These are phyloP conservation scores for Oryza longistaminata DNA, from an alignment of 176 grass and related monocot genomes.

Conservation along the genomic window DNA sequence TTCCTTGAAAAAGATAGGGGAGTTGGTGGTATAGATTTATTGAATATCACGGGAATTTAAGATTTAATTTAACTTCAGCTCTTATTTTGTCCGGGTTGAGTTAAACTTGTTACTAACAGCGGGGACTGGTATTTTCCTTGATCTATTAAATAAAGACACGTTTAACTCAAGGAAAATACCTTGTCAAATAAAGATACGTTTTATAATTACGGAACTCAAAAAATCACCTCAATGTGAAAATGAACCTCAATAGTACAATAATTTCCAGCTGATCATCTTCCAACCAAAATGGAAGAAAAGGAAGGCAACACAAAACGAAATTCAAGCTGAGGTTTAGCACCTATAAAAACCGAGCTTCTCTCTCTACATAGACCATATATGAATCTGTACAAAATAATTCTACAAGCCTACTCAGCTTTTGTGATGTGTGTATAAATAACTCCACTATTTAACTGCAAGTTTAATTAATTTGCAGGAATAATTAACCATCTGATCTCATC, in stretches of 20 bases:
- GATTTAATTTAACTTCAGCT: too few relatives aligned
- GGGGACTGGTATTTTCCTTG: background rate
- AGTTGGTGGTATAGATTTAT: too few relatives aligned
- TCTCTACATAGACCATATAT: background rate
- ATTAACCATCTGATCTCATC: slow-evolving; percentile 12
- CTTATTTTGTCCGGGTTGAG: too few relatives aligned
- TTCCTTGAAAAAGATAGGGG: too few relatives aligned
- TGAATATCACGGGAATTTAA: too few relatives aligned
- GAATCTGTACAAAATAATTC: slow-evolving; percentile 39
- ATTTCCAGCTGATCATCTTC: background rate
- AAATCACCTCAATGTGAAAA: background rate
- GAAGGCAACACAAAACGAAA: background rate
- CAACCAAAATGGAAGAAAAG: background rate
- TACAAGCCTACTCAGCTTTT: slow-evolving; percentile 5
- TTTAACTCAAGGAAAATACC: too few relatives aligned
- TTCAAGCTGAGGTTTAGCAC: background rate
- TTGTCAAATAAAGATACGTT: background rate
- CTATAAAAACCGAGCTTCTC: background rate
- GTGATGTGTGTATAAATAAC: slow-evolving; percentile 11
- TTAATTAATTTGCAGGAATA: background rate
- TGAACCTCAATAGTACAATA: background rate
- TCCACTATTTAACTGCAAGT: background rate
- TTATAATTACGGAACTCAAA: background rate
- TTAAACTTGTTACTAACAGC: too few relatives aligned
- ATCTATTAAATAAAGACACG: background rate